Conservation (phyloP, 2,329 filamentous ascomycete genomes). For the Helotiales sp. region DNA sequence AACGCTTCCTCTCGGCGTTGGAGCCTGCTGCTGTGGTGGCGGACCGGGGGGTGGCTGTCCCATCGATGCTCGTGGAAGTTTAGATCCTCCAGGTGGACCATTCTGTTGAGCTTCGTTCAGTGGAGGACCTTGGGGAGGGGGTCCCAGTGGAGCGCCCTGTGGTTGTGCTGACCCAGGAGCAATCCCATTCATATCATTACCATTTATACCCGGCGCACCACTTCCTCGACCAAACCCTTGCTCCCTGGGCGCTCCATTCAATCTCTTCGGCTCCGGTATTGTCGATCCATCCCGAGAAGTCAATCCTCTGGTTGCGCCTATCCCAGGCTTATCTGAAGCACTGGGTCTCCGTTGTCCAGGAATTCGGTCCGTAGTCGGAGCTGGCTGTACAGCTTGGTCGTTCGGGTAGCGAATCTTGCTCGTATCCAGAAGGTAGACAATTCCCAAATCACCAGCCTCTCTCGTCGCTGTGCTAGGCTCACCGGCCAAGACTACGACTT, state of each 20-base stretch:
- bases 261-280: conserved; percentile 52
- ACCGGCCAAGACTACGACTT: conserved; percentile 88
- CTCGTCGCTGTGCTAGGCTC: conserved; percentile 89
- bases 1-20: conserved; percentile 50
- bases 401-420: conserved; percentile 96
- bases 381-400: conserved; percentile 55
- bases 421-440: conserved; percentile 92
- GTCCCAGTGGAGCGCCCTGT: conserved; percentile 41
- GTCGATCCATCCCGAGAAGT: conserved; percentile 39
- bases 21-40: conserved; percentile 67
- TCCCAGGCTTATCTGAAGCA: conserved; percentile 47
- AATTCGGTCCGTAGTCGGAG: conserved; percentile 48
- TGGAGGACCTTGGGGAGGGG: conserved; percentile 45
- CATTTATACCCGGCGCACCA: conserved; percentile 45
- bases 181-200: conserved; percentile 44
- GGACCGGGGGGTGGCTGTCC: conserved; percentile 66
- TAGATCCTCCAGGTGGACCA: conserved; percentile 54
- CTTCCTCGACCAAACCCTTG: conserved; percentile 41
- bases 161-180: conserved; percentile 42
- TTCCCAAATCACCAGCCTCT: conserved; percentile 81
- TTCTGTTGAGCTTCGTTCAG: conserved; percentile 43
- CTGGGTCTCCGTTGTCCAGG: conserved; percentile 47
- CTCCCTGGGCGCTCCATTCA: conserved; percentile 51
- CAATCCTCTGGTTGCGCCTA: conserved; percentile 37
- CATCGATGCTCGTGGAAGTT: conserved; percentile 63